Conservation (phyloP, 768 basidiomycete species). For the Leccinum obscurum region DNA sequence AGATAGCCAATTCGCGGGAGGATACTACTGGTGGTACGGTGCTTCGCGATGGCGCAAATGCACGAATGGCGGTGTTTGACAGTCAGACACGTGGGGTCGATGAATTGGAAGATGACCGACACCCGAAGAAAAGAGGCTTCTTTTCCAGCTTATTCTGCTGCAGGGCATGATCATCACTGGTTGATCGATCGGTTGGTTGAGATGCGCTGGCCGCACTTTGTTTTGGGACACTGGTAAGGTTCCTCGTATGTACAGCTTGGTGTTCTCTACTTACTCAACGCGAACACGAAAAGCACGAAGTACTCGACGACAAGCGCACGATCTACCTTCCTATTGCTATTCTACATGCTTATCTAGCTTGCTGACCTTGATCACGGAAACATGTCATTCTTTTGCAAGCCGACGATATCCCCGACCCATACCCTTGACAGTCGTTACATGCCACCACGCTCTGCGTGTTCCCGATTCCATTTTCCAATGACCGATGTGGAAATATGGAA, state of each 20-base stretch:
- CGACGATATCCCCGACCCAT: conserved; percentile 32
- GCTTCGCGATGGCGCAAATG: conserved; percentile 35
- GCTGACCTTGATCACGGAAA: conserved; percentile 30
- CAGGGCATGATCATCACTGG: conserved; percentile 47
- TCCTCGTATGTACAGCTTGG: too few relatives aligned
- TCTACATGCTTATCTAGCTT: conserved; percentile 34
- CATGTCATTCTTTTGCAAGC: conserved; percentile 30
- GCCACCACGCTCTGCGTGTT: conserved; percentile 16
- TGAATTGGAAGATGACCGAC: conserved; percentile 65
- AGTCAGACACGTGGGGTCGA: conserved; percentile 61
- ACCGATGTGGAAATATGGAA: conserved; percentile 12
- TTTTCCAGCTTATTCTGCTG: conserved; percentile 72
- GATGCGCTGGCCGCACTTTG: conserved; percentile 32
- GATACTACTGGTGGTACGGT: conserved; percentile 46
- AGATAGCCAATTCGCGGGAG: conserved; percentile 51
- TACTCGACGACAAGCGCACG: conserved; percentile 34
- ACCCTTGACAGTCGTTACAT: conserved; percentile 34
- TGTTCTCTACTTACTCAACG: conserved; percentile 2
- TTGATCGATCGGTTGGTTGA: conserved; percentile 25
- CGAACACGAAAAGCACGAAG: conserved; percentile 22
- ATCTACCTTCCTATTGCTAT: conserved; percentile 34
- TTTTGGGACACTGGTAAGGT: conserved; percentile 28
- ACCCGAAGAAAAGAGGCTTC: conserved; percentile 59
- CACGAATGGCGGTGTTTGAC: conserved; percentile 66
- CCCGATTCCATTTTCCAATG: conserved; percentile 7